Evolutionary conservation across 768 basidiomycete species (phyloP), one percentile per base, ranked within the genome.

Genomic region (Podaxis rugospora): DNA sequence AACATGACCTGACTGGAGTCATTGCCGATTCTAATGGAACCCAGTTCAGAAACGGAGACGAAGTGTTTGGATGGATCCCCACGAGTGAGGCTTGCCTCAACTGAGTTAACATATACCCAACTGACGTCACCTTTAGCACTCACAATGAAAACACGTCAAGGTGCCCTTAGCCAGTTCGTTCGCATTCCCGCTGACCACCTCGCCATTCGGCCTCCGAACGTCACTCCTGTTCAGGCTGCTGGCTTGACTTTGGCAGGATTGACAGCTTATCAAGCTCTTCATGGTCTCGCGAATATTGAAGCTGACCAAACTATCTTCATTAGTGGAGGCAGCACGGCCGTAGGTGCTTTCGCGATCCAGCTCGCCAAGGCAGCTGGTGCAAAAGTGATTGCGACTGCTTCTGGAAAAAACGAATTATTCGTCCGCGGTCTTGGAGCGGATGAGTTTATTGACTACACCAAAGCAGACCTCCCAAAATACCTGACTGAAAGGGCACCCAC

Each of bases 271-370:
- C 80, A 85, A 62, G 80, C 76, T 0, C 76, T 92, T 5, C 72
- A 82, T 47, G 67, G 76, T 0, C 68, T 75, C 0, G 81, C 74
- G 0, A 74, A 80, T 28, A 68, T 89, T n/a, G 80, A 88, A 67
- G 66, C 74, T 23, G 84, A 82, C 1, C 85, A 86, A 66, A 77
- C 78, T 1, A 74, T 92, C 3, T 81, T 92, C 64, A 75, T 93
- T 66, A 86, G 89, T 59, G 89, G 89, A 0, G 90, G 88, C 3
- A 86, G 85, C 54, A 83, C 86, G 1, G 73, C 84, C 11, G 87
- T 90, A 1, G 90, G 90, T 3, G 74, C 78, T n/a, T 81, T 81
- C 64, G 89, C 87, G 0, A 87, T 92, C 51, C 88, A 91, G 69
- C 68, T 91, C 9, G 88, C 89, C 6, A 92, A 90, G 67, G 78